Percentiles rank a stretch among this genome's conserved stretches.
Conservation (phyloP, 139 green algal genomes). For the Yamagishiella unicocca region DNA sequence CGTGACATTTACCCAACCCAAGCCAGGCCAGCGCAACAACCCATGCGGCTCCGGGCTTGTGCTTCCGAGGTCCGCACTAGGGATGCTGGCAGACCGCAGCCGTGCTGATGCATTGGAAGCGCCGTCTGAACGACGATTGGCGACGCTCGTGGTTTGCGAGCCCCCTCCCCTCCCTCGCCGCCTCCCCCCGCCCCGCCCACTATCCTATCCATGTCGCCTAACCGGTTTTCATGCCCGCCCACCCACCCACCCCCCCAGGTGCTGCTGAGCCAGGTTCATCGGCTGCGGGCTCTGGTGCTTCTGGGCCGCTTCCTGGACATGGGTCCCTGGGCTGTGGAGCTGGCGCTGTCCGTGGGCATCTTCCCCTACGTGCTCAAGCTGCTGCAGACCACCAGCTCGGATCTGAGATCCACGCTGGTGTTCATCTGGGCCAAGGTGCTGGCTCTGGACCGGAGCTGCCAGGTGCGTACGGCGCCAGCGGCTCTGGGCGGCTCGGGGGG, state of each 20-base stretch:
- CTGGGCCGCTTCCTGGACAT: conserved; percentile 98
- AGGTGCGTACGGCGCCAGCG: conserved; percentile 59
- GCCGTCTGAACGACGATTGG: not conserved
- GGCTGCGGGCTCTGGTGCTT: conserved; percentile 94
- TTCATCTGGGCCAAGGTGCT: conserved; percentile 99
- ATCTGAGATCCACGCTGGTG: conserved; percentile 95
- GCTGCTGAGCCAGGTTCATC: conserved; percentile 95
- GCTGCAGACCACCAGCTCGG: conserved; percentile 94
- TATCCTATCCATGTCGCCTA: not conserved
- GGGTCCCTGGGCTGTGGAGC: conserved; percentile 97
- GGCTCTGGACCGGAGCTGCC: conserved; percentile 90
- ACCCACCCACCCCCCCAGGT: too few relatives aligned
- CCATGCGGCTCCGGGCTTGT: too few relatives aligned
- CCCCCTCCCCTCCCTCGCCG: not conserved
- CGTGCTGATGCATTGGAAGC: not conserved
- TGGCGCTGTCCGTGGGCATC: conserved; percentile 97
- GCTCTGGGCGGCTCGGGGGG: not conserved
- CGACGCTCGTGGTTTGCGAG: not conserved
- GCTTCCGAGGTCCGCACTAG: too few relatives aligned
- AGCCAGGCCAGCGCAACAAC: too few relatives aligned
- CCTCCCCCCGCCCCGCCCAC: not conserved
- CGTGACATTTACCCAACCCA: too few relatives aligned
- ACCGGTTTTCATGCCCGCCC: too few relatives aligned
- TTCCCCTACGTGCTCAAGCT: conserved; percentile 99
- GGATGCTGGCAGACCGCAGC: not conserved